These are phyloP conservation scores for Starmerella etchellsii DNA, from an alignment of 805 yeast species.

Conservation along the genomic window DNA sequence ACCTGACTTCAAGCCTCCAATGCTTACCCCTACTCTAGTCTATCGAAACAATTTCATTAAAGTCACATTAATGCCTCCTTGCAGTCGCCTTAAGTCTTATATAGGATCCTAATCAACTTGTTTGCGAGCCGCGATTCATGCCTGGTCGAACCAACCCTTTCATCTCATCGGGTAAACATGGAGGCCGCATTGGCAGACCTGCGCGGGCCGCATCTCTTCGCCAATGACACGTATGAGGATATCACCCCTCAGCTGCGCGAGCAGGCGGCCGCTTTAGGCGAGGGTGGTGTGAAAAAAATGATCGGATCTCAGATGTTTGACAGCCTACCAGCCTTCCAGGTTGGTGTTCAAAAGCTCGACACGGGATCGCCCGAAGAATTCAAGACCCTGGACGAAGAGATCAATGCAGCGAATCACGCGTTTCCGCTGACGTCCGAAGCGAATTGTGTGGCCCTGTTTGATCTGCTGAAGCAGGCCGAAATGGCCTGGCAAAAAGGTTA, in stretches of 20 bases:
- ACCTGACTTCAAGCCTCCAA: too few species aligned
- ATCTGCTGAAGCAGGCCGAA: constrained; percentile 40
- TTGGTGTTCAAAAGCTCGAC: constrained; percentile 56
- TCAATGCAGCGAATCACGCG: constrained; percentile 25
- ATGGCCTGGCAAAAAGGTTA: constrained; percentile 68
- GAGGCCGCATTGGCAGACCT: too few species aligned
- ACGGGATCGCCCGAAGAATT: constrained; percentile 46
- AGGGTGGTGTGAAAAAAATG: constrained; percentile 47
- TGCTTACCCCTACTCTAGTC: too few species aligned
- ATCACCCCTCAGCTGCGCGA: constrained; percentile 20
- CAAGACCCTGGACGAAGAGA: constrained; percentile 33
- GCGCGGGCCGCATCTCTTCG: constrained; percentile 22
- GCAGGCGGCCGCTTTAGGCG: constrained; percentile 26
- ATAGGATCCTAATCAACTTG: too few species aligned
- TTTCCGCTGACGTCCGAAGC: constrained; percentile 30
- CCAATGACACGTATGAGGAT: constrained; percentile 24
- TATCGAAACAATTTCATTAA: too few species aligned
- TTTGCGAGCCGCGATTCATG: too few species aligned
- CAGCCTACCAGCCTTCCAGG: constrained; percentile 79
- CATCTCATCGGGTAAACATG: too few species aligned
- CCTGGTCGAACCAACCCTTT: too few species aligned
- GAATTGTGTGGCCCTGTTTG: constrained; percentile 40
- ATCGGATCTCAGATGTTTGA: constrained; percentile 55
- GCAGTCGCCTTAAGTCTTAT: too few species aligned
- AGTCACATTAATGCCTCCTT: too few species aligned